Evolutionary conservation across 306 rosid genomes (phyloP), one percentile per base, ranked within the genome.

Genomic region (Gillenia trifoliata): DNA sequence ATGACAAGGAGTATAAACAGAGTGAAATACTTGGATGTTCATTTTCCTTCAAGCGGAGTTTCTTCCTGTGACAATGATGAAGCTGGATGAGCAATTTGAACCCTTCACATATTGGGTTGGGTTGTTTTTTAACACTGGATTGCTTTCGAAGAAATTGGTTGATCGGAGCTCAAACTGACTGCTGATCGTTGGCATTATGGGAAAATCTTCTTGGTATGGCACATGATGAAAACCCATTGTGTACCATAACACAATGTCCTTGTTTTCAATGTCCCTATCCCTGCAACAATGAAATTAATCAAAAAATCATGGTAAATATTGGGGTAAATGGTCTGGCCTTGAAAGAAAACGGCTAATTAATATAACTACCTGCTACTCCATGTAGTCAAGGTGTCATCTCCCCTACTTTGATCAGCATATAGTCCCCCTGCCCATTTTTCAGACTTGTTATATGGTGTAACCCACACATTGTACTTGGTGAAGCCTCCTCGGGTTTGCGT

Each of bases 81-180:
- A 34, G n/a, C 16, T 19, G 59, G 66, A 61, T 16, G 23, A 50
- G 59, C 65, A 50, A 26, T 77, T 77, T 10, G 64, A 54, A 65
- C 33, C 20, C 56, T 38, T 50, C 60, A 52, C 72, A 52, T 16
- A 11, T 36, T 50, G 8, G 19, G 85, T 80, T 34, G 88, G 63
- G 11, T 64, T 80, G 8, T 71, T 34, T 34, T 34, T 34, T 34
- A 7, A 34, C 38, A 86, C 90, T 1, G 91, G 89, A 69, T 83
- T 91, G 71, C 88, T 83, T 72, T 91, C 89, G 40, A 91, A 91
- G 83, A 91, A 91, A 83, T 88, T 91, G 4, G 89, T 81, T n/a
- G 91, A 91, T 33, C 88, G 83, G 36, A 91, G 75, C 79, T 91
- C 96, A 76, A 88, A 77, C 49, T 52, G 73, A 38, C 41, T 20